Evolutionary conservation across 179 eudicot genomes (phyloP).

Genomic region (Pouteria campechiana): DNA sequence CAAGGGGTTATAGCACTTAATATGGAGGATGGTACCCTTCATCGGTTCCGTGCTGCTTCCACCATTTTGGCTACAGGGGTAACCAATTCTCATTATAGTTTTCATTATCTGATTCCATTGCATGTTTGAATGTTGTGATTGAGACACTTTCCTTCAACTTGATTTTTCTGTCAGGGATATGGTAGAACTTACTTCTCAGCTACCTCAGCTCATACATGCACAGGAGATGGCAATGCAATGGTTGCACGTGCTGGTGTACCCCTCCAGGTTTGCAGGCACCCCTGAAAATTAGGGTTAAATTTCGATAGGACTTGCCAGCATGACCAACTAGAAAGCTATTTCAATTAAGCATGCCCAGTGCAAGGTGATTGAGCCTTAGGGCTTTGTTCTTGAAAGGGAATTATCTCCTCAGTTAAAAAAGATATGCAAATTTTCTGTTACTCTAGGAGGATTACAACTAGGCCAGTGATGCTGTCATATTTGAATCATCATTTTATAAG

Average conservation of each 20-base stretch:
- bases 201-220: conserved; percentile 99
- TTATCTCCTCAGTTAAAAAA: too few relatives aligned
- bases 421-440: too few relatives aligned
- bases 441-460: too few relatives aligned
- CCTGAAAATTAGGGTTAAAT: too few relatives aligned
- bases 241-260: conserved; percentile 99
- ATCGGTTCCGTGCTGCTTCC: conserved; percentile 74
- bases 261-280: conserved; percentile 55
- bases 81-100: conserved; percentile 6
- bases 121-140: neutral
- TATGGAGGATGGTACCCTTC: conserved; percentile 95
- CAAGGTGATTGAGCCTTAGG: too few relatives aligned
- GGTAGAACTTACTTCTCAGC: conserved; percentile 98
- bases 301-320: too few relatives aligned
- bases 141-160: neutral
- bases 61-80: conserved; percentile 99
- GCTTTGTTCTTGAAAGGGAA: too few relatives aligned
- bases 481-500: too few relatives aligned
- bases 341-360: too few relatives aligned
- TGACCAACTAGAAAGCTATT: too few relatives aligned
- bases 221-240: conserved; percentile 99
- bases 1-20: conserved; percentile 97
- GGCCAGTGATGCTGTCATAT: too few relatives aligned
- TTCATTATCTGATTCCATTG: neutral
- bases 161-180: conserved; percentile 49